Percentiles rank a stretch among this genome's conserved stretches.
phyloP scores from a whole-genome alignment of 768 basidiomycete genomes.

The Lactarius vividus region DNA sequence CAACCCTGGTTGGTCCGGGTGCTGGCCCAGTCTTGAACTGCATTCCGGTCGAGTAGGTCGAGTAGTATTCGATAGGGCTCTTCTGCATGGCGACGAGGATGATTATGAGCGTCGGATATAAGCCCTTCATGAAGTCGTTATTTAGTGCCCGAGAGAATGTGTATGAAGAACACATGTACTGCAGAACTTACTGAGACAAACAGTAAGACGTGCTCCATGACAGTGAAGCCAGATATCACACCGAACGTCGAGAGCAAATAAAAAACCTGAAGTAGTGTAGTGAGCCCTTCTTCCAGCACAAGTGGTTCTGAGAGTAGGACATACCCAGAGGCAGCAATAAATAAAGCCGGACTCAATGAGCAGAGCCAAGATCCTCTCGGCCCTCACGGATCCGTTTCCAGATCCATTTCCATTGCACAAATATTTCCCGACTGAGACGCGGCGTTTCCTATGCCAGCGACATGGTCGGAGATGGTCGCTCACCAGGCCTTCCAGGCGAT shows the following conservation, averaged over 20 bases:
- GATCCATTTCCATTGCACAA: neutral
- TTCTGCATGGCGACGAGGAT: slow-evolving; percentile 20
- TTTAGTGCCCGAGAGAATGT: neutral
- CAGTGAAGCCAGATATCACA: neutral
- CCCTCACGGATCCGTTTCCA: neutral
- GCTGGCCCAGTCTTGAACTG: neutral
- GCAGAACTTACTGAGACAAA: slow-evolving; percentile 6
- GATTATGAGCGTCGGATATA: slow-evolving; percentile 19
- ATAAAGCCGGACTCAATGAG: slow-evolving; percentile 21
- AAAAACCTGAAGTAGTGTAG: neutral
- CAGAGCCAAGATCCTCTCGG: slow-evolving; percentile 13
- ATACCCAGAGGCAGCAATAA: slow-evolving; percentile 17
- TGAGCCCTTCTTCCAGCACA: neutral
- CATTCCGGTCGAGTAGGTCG: slow-evolving; percentile 7
- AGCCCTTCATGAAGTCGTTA: neutral
- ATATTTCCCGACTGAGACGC: neutral
- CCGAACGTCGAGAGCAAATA: slow-evolving; percentile 9
- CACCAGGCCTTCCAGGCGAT: neutral
- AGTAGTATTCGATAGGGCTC: slow-evolving; percentile 17
- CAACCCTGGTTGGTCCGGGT: no score
- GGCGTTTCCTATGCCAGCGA: neutral
- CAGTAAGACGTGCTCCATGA: slow-evolving; percentile 7
- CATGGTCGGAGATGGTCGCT: neutral
- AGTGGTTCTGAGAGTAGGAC: neutral
- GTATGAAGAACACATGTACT: neutral